Conservation (phyloP, 441 rosid species). For the Eugenia klotzschiana region DNA sequence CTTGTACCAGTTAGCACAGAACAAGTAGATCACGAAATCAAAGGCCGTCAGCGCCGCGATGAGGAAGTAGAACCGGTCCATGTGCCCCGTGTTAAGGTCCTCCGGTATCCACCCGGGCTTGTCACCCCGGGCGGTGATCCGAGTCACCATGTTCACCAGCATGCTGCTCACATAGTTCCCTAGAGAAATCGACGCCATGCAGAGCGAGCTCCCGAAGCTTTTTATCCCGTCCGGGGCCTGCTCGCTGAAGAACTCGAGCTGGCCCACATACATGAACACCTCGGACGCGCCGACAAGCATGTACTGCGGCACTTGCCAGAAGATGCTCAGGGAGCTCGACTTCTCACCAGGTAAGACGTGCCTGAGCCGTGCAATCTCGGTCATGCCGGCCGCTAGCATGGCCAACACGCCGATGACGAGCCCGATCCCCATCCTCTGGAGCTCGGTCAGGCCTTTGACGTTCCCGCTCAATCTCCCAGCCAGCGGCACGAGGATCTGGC, state of each 20-base stretch:
- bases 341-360: background rate
- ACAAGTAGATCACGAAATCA: background rate
- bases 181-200: slow-evolving; percentile 1
- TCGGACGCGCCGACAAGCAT: background rate
- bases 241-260: background rate
- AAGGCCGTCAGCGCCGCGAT: background rate
- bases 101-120: background rate
- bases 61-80: slow-evolving; percentile 1
- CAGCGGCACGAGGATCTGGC: background rate
- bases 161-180: slow-evolving; percentile 2
- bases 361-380: background rate
- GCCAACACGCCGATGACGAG: background rate
- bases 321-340: background rate
- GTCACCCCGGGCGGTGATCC: background rate
- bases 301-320: slow-evolving; percentile 5
- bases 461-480: background rate
- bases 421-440: background rate
- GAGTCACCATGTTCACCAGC: background rate
- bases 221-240: slow-evolving; percentile 1
- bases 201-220: slow-evolving; percentile 1
- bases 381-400: background rate
- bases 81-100: background rate
- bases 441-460: background rate
- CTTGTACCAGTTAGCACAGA: background rate
- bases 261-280: background rate